Percentiles rank a stretch among this genome's conserved stretches.
These are phyloP conservation scores for Salix udensis DNA, from an alignment of 345 rosid genomes.

Conservation along the genomic window DNA sequence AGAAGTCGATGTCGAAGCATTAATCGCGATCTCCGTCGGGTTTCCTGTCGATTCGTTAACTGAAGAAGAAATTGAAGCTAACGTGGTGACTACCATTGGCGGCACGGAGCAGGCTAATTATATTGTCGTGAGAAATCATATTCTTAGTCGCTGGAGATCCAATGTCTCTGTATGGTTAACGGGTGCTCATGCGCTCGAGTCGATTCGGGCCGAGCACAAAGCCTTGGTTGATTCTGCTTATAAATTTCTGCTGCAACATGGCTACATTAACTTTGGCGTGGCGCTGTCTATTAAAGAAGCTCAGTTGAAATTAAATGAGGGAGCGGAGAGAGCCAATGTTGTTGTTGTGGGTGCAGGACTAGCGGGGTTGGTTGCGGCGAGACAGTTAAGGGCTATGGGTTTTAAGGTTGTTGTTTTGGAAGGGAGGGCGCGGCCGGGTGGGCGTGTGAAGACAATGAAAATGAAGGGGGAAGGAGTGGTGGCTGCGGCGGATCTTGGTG, in stretches of 20 bases:
- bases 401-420: conserved; percentile 87
- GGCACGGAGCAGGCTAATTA: conserved; percentile 76
- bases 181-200: conserved; percentile 65
- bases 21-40: conserved; percentile 80
- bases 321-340: conserved; percentile 62
- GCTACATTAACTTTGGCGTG: conserved; percentile 81
- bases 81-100: conserved; percentile 64
- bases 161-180: conserved; percentile 77
- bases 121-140: conserved; percentile 78
- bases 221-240: conserved; percentile 68
- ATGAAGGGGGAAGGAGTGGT: conserved; percentile 74
- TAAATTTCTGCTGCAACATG: conserved; percentile 68
- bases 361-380: conserved; percentile 82
- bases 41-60: conserved; percentile 87
- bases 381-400: conserved; percentile 76
- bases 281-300: conserved; percentile 66
- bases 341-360: conserved; percentile 85
- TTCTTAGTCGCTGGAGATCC: conserved; percentile 78
- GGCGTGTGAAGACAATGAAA: conserved; percentile 76
- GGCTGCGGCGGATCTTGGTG: conserved; percentile 87
- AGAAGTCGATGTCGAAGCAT: conserved; percentile 76
- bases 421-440: conserved; percentile 81
- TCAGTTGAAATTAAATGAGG: conserved; percentile 49
- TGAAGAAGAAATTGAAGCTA: conserved; percentile 94
- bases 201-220: conserved; percentile 70